A percentile compares a stretch with the other conserved stretches of the same genome.
These are phyloP conservation scores for Schoenoplectus tabernaemontani DNA, from an alignment of 202 grass and related monocot genomes.

Conservation along the genomic window DNA sequence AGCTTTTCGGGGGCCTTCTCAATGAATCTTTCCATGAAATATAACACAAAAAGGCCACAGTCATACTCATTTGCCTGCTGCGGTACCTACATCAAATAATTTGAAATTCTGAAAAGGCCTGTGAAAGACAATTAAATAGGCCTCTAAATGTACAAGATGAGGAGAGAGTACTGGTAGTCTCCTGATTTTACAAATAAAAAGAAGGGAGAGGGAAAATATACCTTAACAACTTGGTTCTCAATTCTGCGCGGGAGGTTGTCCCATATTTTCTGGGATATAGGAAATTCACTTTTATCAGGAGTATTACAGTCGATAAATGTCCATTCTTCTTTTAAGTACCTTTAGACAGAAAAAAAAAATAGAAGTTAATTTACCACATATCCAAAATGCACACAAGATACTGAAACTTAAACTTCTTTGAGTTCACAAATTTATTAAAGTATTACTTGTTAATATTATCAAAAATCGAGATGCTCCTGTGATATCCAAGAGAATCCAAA, in stretches of 20 bases:
- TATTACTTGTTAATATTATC: constrained; percentile 48
- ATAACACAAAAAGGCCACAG: constrained; percentile 87
- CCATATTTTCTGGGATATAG: constrained; percentile 51
- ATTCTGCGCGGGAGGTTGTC: constrained; percentile 62
- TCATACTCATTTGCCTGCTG: constrained; percentile 89
- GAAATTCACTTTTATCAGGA: constrained; percentile 31
- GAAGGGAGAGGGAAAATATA: constrained; percentile 17
- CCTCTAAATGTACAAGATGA: not conserved
- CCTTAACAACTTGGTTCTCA: constrained; percentile 45
- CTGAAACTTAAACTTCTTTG: not conserved
- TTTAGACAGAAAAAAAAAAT: constrained; percentile 35
- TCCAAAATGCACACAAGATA: constrained; percentile 4
- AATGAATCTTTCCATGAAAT: constrained; percentile 75
- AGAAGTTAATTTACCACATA: constrained; percentile 5
- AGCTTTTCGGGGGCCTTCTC: constrained; percentile 73
- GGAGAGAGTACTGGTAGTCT: not conserved
- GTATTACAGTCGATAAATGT: constrained; percentile 45
- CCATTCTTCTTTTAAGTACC: constrained; percentile 94
- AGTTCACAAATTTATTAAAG: constrained; percentile 18
- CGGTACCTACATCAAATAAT: constrained; percentile 47
- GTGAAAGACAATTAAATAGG: constrained; percentile 8
- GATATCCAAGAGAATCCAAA: constrained; percentile 88
- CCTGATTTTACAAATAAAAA: not conserved
- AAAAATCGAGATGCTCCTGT: constrained; percentile 63
- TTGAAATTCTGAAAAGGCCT: not conserved